phyloP scores from a whole-genome alignment of 805 yeast genomes.

The Yueomyces sinensis region DNA sequence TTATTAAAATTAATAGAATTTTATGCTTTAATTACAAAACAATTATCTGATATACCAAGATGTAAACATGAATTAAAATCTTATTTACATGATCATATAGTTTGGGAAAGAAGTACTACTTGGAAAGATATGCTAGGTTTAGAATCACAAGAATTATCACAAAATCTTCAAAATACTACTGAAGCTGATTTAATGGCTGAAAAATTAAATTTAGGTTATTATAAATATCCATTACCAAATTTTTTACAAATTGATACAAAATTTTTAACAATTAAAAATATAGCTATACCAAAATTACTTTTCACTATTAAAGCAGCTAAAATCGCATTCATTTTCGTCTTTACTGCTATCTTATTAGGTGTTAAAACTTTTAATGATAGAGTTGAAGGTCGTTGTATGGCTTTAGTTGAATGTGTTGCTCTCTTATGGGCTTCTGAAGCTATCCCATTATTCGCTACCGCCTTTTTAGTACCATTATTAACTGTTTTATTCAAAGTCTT shows the following conservation, averaged over 20 bases:
- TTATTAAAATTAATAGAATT: slow-evolving; percentile 38
- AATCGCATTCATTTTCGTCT: slow-evolving; percentile 32
- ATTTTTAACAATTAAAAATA: slow-evolving; percentile 9
- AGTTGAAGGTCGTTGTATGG: slow-evolving; percentile 51
- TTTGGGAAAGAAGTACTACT: slow-evolving; percentile 92
- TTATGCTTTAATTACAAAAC: slow-evolving; percentile 38
- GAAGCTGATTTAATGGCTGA: slow-evolving; percentile 9
- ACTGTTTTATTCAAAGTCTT: slow-evolving; percentile 58
- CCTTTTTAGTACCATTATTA: slow-evolving; percentile 68
- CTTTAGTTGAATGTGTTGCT: slow-evolving; percentile 49
- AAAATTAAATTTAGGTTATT: slow-evolving; percentile 22
- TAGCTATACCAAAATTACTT: slow-evolving; percentile 34
- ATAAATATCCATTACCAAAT: slow-evolving; percentile 20
- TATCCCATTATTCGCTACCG: slow-evolving; percentile 84
- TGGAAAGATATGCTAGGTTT: slow-evolving; percentile 92
- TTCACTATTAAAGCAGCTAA: slow-evolving; percentile 37
- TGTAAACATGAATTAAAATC: slow-evolving; percentile 45
- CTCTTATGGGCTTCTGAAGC: slow-evolving; percentile 93
- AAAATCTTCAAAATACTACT: slow-evolving; percentile 25
- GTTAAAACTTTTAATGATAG: slow-evolving; percentile 50
- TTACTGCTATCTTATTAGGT: slow-evolving; percentile 41
- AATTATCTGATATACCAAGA: slow-evolving; percentile 23
- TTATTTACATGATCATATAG: slow-evolving; percentile 75
- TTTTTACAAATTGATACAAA: not conserved
- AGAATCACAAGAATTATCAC: slow-evolving; percentile 40